A percentile compares a stretch with the other conserved stretches of the same genome.
Conservation (phyloP, 2,329 filamentous ascomycete species). For the Aciculosporium take region DNA sequence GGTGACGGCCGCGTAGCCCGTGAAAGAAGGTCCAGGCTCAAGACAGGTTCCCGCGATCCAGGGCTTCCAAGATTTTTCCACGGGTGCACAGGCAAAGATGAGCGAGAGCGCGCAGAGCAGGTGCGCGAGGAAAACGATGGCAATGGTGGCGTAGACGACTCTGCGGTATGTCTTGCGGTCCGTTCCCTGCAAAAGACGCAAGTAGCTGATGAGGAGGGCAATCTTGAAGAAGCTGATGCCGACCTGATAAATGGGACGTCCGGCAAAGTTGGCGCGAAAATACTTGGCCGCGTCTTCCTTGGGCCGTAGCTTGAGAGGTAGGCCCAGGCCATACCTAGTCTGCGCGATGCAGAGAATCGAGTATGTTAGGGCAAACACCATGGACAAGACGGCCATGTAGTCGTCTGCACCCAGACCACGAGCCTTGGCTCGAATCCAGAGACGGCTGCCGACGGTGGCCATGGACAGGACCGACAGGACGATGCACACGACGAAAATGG, state of each 20-base stretch:
- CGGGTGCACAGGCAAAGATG: conserved; percentile 35
- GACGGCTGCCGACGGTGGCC: conserved; percentile 24
- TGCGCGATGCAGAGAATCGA: conserved; percentile 36
- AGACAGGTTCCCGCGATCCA: conserved; percentile 27
- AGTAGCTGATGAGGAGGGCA: conserved; percentile 36
- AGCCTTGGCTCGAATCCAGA: conserved; percentile 27
- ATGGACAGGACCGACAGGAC: conserved; percentile 29
- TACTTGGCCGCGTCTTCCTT: conserved; percentile 28
- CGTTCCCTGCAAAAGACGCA: conserved; percentile 34
- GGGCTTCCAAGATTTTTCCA: conserved; percentile 32
- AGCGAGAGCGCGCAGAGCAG: conserved; percentile 33
- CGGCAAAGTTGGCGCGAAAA: conserved; percentile 36
- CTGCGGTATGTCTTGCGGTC: conserved; percentile 28
- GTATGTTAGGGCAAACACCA: conserved; percentile 33
- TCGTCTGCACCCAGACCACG: conserved; percentile 34
- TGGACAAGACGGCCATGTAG: conserved; percentile 25
- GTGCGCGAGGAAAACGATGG: conserved; percentile 29
- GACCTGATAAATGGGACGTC: conserved; percentile 38
- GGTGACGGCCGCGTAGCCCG: conserved; percentile 35
- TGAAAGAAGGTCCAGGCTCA: conserved; percentile 32
- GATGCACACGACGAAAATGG: conserved; percentile 34
- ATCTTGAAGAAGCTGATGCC: conserved; percentile 44
- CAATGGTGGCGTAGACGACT: conserved; percentile 30
- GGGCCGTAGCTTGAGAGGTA: conserved; percentile 30
- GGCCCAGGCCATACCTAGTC: conserved; percentile 37